These are phyloP conservation scores for Dactylellina leptospora DNA, from an alignment of 2,329 filamentous ascomycete species.

Conservation along the genomic window DNA sequence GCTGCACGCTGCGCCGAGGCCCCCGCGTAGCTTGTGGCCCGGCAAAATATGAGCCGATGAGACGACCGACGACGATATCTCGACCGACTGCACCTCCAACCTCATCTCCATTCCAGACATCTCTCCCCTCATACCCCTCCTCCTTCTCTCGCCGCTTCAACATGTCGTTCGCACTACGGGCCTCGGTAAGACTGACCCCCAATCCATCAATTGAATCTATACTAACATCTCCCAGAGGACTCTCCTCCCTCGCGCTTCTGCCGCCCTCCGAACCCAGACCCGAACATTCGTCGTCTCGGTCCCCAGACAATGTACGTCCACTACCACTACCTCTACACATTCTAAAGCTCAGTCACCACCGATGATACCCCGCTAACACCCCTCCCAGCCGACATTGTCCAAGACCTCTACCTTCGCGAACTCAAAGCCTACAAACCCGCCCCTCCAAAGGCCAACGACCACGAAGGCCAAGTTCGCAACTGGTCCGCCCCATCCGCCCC, in stretches of 20 bases:
- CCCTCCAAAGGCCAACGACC: conserved; percentile 82
- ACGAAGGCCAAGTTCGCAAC: conserved; percentile 88
- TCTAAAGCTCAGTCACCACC: background rate
- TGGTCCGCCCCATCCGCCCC: conserved; percentile 83
- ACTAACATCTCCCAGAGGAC: conserved; percentile 47
- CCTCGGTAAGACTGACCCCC: conserved; percentile 35
- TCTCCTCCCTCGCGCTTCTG: conserved; percentile 51
- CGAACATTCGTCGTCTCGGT: conserved; percentile 46
- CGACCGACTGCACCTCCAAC: conserved; percentile 9
- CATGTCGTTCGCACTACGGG: conserved; percentile 53
- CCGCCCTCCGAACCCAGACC: conserved; percentile 45
- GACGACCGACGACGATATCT: background rate
- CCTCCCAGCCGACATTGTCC: conserved; percentile 85
- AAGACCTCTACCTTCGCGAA: conserved; percentile 96
- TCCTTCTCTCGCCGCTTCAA: conserved; percentile 34
- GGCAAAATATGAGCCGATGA: conserved; percentile 49
- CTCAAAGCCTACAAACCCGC: conserved; percentile 93
- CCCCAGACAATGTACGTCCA: conserved; percentile 40
- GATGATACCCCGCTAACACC: conserved; percentile 38
- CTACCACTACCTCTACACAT: background rate
- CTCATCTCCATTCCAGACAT: conserved; percentile 39
- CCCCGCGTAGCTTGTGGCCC: conserved; percentile 16
- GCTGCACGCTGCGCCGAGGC: too few species aligned
- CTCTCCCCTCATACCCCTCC: conserved; percentile 26
- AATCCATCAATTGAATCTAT: conserved; percentile 21